These are phyloP conservation scores for Corinectria fuckeliana DNA, from an alignment of 2,329 filamentous ascomycete species.

Conservation along the genomic window DNA sequence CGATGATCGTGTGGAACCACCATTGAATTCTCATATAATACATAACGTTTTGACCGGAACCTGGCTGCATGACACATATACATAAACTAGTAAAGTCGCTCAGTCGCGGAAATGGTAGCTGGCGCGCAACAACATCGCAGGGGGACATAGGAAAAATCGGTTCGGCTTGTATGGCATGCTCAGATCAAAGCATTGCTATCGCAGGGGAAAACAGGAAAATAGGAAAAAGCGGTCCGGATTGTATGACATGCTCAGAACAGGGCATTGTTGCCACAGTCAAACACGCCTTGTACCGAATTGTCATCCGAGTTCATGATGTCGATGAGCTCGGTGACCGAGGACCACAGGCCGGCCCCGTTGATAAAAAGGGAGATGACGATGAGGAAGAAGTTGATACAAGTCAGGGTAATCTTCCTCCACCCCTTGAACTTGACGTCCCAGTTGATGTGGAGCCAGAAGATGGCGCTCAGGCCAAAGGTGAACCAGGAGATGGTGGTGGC, in stretches of 20 bases:
- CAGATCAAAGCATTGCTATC: conserved; percentile 43
- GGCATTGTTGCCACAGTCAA: conserved; percentile 45
- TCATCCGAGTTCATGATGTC: conserved; percentile 40
- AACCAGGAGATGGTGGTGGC: conserved; percentile 47
- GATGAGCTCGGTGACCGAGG: conserved; percentile 41
- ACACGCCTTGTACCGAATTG: conserved; percentile 40
- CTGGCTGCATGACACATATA: conserved; percentile 32
- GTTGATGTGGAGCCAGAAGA: conserved; percentile 48
- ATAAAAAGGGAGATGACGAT: conserved; percentile 44
- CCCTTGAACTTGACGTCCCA: conserved; percentile 40
- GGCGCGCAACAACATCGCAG: conserved; percentile 16
- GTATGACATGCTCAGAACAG: conserved; percentile 37
- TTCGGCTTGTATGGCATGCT: conserved; percentile 18
- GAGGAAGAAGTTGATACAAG: conserved; percentile 40
- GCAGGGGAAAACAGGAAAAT: conserved; percentile 14
- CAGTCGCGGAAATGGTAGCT: conserved; percentile 16
- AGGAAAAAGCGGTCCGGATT: conserved; percentile 22
- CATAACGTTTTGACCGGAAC: conserved; percentile 34
- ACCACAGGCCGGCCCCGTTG: conserved; percentile 45
- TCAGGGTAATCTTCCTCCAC: conserved; percentile 39
- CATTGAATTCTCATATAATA: conserved; percentile 40
- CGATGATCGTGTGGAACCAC: conserved; percentile 29
- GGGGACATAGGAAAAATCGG: conserved; percentile 22
- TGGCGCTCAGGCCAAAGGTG: conserved; percentile 45
- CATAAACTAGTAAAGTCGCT: conserved; percentile 30